Conservation (phyloP, 768 basidiomycete species). For the Mycena leptocephala region DNA sequence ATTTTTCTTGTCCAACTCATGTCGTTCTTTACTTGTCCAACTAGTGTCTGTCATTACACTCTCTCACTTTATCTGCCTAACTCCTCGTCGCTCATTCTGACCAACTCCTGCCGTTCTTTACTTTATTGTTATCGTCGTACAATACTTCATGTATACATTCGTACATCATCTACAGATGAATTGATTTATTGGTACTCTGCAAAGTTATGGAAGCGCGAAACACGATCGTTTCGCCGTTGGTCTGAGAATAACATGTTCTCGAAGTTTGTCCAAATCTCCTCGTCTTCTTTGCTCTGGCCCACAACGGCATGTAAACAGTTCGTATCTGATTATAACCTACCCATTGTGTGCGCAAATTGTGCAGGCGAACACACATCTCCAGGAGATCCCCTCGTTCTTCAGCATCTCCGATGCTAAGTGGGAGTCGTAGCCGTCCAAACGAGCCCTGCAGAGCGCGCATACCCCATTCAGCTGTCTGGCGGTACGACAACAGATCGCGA, state of each 20-base stretch:
- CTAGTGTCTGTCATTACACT: no score
- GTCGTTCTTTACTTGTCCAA: neutral
- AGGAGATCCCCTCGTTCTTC: constrained; percentile 49
- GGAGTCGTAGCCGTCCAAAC: constrained; percentile 62
- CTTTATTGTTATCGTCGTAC: no score
- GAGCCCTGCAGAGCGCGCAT: constrained; percentile 62
- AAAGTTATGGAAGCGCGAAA: constrained; percentile 51
- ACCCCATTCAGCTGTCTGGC: constrained; percentile 71
- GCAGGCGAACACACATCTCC: constrained; percentile 51
- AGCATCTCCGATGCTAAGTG: constrained; percentile 51
- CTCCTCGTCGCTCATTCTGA: no score
- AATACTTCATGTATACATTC: no score
- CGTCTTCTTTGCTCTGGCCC: constrained; percentile 49
- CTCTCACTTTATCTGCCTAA: no score
- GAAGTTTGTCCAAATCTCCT: constrained; percentile 54
- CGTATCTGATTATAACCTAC: constrained; percentile 62
- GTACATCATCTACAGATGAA: neutral
- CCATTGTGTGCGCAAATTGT: constrained; percentile 50
- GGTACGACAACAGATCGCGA: constrained; percentile 58
- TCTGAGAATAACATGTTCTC: constrained; percentile 58
- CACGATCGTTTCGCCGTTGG: constrained; percentile 50
- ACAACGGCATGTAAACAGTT: constrained; percentile 58
- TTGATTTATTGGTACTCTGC: constrained; percentile 33
- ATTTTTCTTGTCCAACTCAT: neutral
- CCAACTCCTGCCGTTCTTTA: no score